Evolutionary conservation across 2,329 filamentous ascomycete species (phyloP).

Genomic region (Metarhizium sp.): DNA sequence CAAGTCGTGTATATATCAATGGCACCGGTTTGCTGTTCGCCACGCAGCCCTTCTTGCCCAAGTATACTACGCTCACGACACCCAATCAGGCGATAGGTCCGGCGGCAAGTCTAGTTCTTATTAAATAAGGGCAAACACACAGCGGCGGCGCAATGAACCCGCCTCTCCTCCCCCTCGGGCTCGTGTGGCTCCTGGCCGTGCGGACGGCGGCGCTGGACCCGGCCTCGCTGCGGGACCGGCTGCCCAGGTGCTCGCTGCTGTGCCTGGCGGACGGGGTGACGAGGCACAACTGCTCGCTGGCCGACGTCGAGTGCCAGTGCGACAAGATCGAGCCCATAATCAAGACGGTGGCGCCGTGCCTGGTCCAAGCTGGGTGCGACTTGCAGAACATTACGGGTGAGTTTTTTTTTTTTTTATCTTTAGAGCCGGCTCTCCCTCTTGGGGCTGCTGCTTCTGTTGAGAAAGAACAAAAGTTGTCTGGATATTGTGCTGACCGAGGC

Average conservation of each 20-base stretch:
- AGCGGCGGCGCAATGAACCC: no score
- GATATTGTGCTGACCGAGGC: neutral
- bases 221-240: conserved; percentile 10
- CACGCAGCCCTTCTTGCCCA: no score
- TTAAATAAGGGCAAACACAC: no score
- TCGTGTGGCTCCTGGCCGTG: neutral
- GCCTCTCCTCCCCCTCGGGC: neutral
- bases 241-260: conserved; percentile 28
- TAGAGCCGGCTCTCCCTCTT: no score
- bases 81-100: no score
- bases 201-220: conserved; percentile 9
- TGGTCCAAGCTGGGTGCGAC: conserved; percentile 23
- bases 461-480: no score
- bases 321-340: conserved; percentile 24
- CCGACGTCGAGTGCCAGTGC: conserved; percentile 30
- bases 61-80: no score
- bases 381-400: conserved; percentile 27
- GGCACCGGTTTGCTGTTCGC: no score
- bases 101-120: no score
- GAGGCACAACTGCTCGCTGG: conserved; percentile 21
- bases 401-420: neutral
- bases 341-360: conserved; percentile 23
- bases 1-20: no score
- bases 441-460: no score
- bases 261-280: conserved; percentile 25